Evolutionary conservation across 805 yeast genomes (phyloP).

Genomic region (Kazachstania africana): DNA sequence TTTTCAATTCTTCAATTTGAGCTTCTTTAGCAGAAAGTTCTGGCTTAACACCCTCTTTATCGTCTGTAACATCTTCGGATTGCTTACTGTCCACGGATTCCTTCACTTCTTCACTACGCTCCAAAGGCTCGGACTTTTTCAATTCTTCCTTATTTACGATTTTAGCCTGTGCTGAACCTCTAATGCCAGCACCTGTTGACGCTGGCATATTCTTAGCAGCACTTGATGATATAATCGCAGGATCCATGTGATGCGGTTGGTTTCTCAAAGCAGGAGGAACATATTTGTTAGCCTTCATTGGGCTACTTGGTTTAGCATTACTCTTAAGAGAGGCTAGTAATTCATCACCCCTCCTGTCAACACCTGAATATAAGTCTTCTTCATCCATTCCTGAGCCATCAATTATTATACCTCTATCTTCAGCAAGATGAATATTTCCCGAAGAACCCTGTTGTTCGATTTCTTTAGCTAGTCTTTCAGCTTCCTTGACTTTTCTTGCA

Average conservation of each 20-base stretch:
- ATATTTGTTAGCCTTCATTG: constrained; percentile 24
- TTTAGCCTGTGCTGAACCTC: too few species aligned
- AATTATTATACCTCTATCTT: constrained; percentile 69
- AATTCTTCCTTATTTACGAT: background rate
- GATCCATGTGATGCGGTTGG: constrained; percentile 26
- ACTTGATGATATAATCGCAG: constrained; percentile 25
- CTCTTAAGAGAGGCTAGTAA: constrained; percentile 23
- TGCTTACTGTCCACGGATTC: background rate
- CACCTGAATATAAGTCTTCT: constrained; percentile 94
- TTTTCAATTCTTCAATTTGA: constrained; percentile 58
- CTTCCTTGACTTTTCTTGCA: constrained; percentile 48
- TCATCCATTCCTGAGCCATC: constrained; percentile 88
- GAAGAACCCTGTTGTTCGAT: constrained; percentile 56
- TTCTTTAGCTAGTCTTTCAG: constrained; percentile 72
- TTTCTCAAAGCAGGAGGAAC: constrained; percentile 25
- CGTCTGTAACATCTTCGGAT: background rate
- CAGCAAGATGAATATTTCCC: constrained; percentile 74
- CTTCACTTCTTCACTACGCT: background rate
- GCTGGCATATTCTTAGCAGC: constrained; percentile 5
- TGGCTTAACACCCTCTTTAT: constrained; percentile 3
- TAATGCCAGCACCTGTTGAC: too few species aligned
- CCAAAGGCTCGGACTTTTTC: background rate
- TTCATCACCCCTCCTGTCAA: constrained; percentile 40
- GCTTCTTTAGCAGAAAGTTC: constrained; percentile 30
- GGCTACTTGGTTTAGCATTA: constrained; percentile 17